Base-by-base conservation (phyloP, 139 green algal species). In the Haematococcus sp. region DNA sequence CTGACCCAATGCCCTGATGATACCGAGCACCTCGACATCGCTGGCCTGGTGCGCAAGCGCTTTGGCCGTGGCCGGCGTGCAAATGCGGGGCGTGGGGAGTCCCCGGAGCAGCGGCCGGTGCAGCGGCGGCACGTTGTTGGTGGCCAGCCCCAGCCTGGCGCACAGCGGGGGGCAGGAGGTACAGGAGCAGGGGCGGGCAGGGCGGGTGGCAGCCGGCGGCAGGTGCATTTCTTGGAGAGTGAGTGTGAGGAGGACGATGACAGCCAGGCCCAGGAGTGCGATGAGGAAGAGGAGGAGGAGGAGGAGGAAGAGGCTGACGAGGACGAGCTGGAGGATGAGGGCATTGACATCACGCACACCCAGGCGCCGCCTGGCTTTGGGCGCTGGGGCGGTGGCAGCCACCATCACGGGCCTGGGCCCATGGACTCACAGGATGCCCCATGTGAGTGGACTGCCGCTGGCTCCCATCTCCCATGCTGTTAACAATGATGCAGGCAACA, bases 201-300 rank as follows among this genome's bases (percentile, higher is more conserved):
- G 4, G 58, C 19, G 16, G 16, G 58, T 3, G 58, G 28, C 4
- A 17, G 61, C 4, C 35, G 15, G 32, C 25, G 34, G 17, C 31
- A 49, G 30, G 61, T 28, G 4, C 23, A 59, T 17, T 22, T 34
- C 35, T 5, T 70, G 34, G 27, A 35, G 59, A 27, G 54, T 5
- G 40, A 44, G 15, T 46, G 34, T 35, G 28, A 61, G 15, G 66
- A 34, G 23, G 44, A 28, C 23, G 64, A 59, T 4, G 43, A 11
- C 40, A 49, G 40, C 40, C 40, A 59, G 44, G 43, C 9, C 28
- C 44, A 58, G 66, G 66, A 63, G 66, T 7, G 40, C 7, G 66
- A 20, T 25, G 66, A 61, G n/a, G n/a, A n/a, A 61, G 66, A 72
- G 9, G 66, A 22, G 27, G 66, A 63, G 46, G 66, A 72, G 43